Percentiles rank a stretch among this genome's conserved stretches.
Evolutionary conservation across 805 yeast species (phyloP).

Genomic region (Ogataea nakhonphanomensis): DNA sequence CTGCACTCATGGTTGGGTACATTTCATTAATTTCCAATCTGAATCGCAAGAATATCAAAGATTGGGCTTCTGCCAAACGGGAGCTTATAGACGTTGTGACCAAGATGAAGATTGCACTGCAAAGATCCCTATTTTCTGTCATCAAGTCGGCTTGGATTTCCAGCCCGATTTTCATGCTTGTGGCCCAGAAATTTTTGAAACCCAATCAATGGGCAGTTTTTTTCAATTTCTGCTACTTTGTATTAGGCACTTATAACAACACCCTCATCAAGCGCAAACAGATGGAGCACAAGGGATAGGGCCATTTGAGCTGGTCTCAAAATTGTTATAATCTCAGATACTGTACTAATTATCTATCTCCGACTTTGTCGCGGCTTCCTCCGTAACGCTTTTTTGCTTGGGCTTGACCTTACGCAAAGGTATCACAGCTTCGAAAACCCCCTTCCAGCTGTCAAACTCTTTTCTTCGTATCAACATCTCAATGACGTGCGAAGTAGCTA

Average conservation of each 20-base stretch:
- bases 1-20: conserved; percentile 49
- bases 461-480: conserved; percentile 80
- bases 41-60: conserved; percentile 7
- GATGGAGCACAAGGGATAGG: conserved; percentile 11
- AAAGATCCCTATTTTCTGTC: conserved; percentile 42
- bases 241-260: conserved; percentile 62
- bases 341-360: not conserved
- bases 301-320: conserved; percentile 5
- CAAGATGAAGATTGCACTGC: conserved; percentile 34
- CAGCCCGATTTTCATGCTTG: conserved; percentile 45
- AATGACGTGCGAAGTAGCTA: conserved; percentile 94
- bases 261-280: conserved; percentile 42
- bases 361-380: conserved; percentile 4
- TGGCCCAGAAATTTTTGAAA: conserved; percentile 55
- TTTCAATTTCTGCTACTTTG: conserved; percentile 53
- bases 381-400: conserved; percentile 14
- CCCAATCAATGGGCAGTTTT: conserved; percentile 66
- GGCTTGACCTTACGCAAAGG: conserved; percentile 68
- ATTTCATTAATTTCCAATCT: conserved; percentile 45
- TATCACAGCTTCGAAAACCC: conserved; percentile 79
- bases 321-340: not conserved
- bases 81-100: conserved; percentile 12
- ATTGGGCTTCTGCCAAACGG: conserved; percentile 9
- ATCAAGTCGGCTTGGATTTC: conserved; percentile 54
- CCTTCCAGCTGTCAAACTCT: conserved; percentile 77